Evolutionary conservation across 2,329 filamentous ascomycete genomes (phyloP), one percentile per base, ranked within the genome.

Genomic region (Diplodia mutila): DNA sequence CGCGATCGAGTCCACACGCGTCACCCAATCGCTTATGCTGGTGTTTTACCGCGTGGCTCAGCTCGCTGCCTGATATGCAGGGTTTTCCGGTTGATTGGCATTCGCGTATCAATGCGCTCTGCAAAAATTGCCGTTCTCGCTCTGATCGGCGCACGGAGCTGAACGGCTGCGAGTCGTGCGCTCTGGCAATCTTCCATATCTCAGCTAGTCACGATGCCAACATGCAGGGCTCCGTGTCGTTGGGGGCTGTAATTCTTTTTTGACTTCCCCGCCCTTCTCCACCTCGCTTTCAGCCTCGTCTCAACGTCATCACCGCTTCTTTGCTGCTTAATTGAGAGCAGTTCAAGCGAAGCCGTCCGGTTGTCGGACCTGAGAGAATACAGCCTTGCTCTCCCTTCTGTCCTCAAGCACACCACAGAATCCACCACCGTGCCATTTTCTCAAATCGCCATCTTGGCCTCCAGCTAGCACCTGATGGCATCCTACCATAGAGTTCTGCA

Each of bases 101-200:
- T n/a, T 11, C 25, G 16, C 27, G 16, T 16, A 29, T 29, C 51
- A 16, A 9, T 29, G 51, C 51, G 51, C 51, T n/a, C 27, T 34
- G 51, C 27, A 16, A 32, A 34, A 32, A 34, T 29, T 34, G 51
- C 51, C 51, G 27, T 54, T 32, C 27, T 29, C 14, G 51, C 16
- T 18, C 14, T 54, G 51, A 54, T 54, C 51, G 51, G 51, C 51
- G 18, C 51, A 54, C 51, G 27, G 51, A 54, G 51, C 51, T 54
- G 51, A 54, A 29, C 23, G 32, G 8, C 27, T 18, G 27, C 51
- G 27, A 54, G 16, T 54, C 51, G 25, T 18, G 51, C 14, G 51
- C 51, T n/a, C 23, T 6, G 51, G 8, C 51, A 14, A 16, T 16
- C 51, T 14, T 32, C 51, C 11, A 29, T 21, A 53, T n/a, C n/a